Percentiles rank a stretch among this genome's conserved stretches.
Conservation (phyloP, 2,329 filamentous ascomycete genomes). For the Fusarium phyllophilum region DNA sequence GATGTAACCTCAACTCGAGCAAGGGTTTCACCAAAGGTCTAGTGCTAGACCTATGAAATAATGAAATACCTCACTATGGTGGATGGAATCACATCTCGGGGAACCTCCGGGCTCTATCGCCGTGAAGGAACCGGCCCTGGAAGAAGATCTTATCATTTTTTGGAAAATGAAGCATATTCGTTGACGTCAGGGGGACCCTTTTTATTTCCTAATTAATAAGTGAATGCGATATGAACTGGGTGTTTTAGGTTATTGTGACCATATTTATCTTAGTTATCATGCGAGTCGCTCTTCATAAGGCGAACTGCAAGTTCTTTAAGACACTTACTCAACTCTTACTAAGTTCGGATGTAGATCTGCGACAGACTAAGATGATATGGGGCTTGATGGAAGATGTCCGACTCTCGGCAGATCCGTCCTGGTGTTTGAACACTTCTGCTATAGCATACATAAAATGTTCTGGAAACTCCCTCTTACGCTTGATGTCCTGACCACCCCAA, state of each 20-base stretch:
- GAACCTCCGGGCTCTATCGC: neutral
- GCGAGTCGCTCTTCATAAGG: neutral
- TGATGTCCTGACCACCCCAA: neutral
- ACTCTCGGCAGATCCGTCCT: neutral
- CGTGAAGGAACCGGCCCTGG: accelerated
- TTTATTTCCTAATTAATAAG: neutral
- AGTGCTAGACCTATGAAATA: neutral
- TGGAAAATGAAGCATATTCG: neutral
- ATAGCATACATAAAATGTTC: neutral
- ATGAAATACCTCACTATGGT: accelerated
- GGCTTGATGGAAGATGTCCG: neutral
- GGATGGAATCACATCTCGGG: neutral
- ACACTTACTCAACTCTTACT: neutral
- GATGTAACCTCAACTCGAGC: neutral
- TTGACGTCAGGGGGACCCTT: neutral
- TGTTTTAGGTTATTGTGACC: neutral
- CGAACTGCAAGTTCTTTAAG: neutral
- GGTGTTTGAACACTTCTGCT: accelerated
- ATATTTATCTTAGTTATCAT: neutral
- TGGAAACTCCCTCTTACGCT: neutral
- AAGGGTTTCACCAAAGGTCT: neutral
- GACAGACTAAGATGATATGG: accelerated
- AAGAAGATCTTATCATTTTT: neutral
- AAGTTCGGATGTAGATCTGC: accelerated
- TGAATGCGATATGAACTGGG: accelerated